A percentile compares a stretch with the other conserved stretches of the same genome.
phyloP scores from a whole-genome alignment of 148 eudicot species.

The Fagopyrum esculentum region DNA sequence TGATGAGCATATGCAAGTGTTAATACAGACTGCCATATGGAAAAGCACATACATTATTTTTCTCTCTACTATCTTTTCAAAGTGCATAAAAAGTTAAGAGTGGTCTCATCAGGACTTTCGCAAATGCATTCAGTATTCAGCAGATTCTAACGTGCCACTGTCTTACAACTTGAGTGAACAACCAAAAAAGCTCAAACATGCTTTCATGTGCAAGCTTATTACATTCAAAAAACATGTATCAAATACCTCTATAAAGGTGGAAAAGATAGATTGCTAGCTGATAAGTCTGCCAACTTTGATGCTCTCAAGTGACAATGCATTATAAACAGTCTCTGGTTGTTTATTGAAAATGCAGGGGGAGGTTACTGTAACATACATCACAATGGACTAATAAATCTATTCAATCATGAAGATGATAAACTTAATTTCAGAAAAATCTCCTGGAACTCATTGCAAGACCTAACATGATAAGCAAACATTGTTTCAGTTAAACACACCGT shows the following conservation, averaged over 20 bases:
- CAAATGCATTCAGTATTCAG: not conserved
- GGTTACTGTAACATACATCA: not conserved
- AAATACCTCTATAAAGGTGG: not conserved
- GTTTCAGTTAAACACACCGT: not conserved
- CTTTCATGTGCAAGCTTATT: not conserved
- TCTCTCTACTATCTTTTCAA: not conserved
- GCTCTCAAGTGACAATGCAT: not conserved
- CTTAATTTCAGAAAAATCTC: not conserved
- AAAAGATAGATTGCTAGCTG: not conserved
- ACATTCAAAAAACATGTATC: not conserved
- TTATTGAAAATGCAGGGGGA: not conserved
- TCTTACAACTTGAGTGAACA: constrained; percentile 6
- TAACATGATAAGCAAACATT: not conserved
- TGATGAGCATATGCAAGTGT: too few species aligned
- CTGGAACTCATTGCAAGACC: not conserved
- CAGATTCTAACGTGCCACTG: not conserved
- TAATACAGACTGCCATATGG: too few species aligned
- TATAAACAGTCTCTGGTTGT: not conserved
- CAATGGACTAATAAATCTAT: not conserved
- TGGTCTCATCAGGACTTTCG: not conserved
- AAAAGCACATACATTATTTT: not conserved
- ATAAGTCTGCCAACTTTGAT: not conserved
- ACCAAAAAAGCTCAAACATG: not conserved
- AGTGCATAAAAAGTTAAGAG: not conserved
- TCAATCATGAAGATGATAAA: not conserved